Evolutionary conservation across 768 basidiomycete species (phyloP).

Genomic region (Boletus coccyginus): DNA sequence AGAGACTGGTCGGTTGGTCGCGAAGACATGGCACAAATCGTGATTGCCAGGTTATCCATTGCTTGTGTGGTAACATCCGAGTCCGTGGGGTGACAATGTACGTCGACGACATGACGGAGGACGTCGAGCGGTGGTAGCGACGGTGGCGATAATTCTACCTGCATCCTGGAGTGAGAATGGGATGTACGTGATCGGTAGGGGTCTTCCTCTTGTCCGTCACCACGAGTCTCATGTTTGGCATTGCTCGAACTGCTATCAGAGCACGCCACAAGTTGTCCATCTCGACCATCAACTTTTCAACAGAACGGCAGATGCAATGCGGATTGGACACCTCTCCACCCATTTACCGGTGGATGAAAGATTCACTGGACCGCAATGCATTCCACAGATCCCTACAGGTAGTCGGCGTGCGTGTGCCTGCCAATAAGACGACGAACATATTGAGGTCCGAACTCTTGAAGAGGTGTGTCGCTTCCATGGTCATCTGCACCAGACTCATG

Average conservation of each 20-base stretch:
- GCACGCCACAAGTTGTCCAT: slow-evolving; percentile 1
- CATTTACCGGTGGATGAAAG: slow-evolving; percentile 46
- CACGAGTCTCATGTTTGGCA: slow-evolving; percentile 7
- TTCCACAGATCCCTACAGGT: slow-evolving; percentile 69
- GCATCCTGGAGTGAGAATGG: not conserved
- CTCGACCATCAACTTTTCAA: slow-evolving; percentile 1
- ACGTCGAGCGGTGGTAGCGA: slow-evolving; percentile 38
- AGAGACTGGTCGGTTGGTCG: slow-evolving; percentile 62
- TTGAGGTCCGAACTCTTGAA: slow-evolving; percentile 57
- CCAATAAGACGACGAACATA: slow-evolving; percentile 51
- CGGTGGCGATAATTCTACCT: not conserved
- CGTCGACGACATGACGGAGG: slow-evolving; percentile 73
- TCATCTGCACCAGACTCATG: slow-evolving; percentile 1
- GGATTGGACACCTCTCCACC: slow-evolving; percentile 44
- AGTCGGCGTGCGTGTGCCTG: slow-evolving; percentile 63
- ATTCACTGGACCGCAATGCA: slow-evolving; percentile 54
- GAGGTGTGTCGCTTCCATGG: slow-evolving; percentile 42
- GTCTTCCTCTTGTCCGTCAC: no score
- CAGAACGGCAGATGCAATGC: slow-evolving; percentile 12
- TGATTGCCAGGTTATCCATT: slow-evolving; percentile 58
- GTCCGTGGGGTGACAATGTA: slow-evolving; percentile 93
- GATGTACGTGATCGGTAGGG: not conserved
- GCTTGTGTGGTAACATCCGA: slow-evolving; percentile 45
- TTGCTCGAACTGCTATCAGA: slow-evolving; percentile 6
- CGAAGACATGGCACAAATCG: slow-evolving; percentile 83